These are phyloP conservation scores for Mycena rosella DNA, from an alignment of 768 basidiomycete genomes.

Conservation along the genomic window DNA sequence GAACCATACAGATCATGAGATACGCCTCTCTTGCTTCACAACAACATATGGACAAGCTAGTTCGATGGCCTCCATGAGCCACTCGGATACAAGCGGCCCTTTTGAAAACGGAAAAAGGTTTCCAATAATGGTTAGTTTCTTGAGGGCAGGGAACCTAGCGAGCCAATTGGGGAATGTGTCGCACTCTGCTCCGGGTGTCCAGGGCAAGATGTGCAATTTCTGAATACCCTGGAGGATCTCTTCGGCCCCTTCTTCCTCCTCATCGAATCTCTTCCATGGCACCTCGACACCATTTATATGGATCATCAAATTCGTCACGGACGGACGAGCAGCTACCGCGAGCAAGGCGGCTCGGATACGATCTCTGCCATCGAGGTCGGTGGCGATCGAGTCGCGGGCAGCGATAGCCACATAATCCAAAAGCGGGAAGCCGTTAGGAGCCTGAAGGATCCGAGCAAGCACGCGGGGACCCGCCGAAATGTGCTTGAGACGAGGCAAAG, in stretches of 20 bases:
- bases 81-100: conserved; percentile 8
- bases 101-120: background rate
- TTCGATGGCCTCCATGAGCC: background rate
- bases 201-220: background rate
- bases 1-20: background rate
- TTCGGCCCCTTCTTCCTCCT: background rate
- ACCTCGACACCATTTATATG: background rate
- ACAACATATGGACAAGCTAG: conserved; percentile 7
- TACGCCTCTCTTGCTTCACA: conserved; percentile 12
- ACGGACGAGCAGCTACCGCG: background rate
- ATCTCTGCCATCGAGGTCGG: background rate
- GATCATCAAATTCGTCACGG: conserved; percentile 2
- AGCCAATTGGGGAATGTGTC: conserved; percentile 15
- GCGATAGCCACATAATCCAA: conserved; percentile 14
- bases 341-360: background rate
- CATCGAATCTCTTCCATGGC: conserved; percentile 3
- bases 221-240: background rate
- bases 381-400: background rate
- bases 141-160: conserved; percentile 14
- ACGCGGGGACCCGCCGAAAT: conserved; percentile 8
- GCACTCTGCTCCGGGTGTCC: conserved; percentile 7
- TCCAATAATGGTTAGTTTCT: conserved; percentile 2
- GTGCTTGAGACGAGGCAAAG: background rate
- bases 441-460: conserved; percentile 8
- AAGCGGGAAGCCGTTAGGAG: conserved; percentile 8